These are phyloP conservation scores for Tolypocladium paradoxum DNA, from an alignment of 2,329 filamentous ascomycete species.

Conservation along the genomic window DNA sequence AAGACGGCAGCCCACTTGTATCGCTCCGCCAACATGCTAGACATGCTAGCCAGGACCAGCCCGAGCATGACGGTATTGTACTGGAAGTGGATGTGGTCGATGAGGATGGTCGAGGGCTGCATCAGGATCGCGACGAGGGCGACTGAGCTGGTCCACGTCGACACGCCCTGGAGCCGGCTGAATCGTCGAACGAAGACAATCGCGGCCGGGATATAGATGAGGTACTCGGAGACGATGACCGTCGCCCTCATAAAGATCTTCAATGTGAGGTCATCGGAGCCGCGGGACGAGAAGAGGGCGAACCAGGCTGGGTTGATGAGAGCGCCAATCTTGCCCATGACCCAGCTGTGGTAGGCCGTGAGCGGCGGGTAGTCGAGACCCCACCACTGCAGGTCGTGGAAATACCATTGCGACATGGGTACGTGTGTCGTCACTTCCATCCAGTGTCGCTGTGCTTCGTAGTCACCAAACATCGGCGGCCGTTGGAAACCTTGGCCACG, in stretches of 20 bases:
- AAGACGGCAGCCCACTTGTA: slow-evolving; percentile 85
- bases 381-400: slow-evolving; percentile 95
- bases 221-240: slow-evolving; percentile 81
- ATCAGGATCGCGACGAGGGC: slow-evolving; percentile 84
- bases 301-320: slow-evolving; percentile 81
- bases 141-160: slow-evolving; percentile 72
- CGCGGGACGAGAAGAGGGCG: slow-evolving; percentile 70
- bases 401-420: slow-evolving; percentile 93
- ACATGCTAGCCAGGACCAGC: slow-evolving; percentile 74
- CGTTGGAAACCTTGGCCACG: slow-evolving; percentile 50
- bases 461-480: slow-evolving; percentile 91
- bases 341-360: slow-evolving; percentile 96
- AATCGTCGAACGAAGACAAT: slow-evolving; percentile 79
- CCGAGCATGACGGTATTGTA: slow-evolving; percentile 99
- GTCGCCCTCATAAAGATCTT: slow-evolving; percentile 96
- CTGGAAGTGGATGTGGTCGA: slow-evolving; percentile 94
- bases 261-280: slow-evolving; percentile 63
- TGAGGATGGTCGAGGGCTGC: slow-evolving; percentile 81
- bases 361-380: slow-evolving; percentile 94
- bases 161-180: slow-evolving; percentile 63
- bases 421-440: slow-evolving; percentile 92
- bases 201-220: slow-evolving; percentile 76
- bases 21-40: slow-evolving; percentile 75
- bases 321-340: slow-evolving; percentile 77
- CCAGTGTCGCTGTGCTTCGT: slow-evolving; percentile 97